Conservation (phyloP, 2,329 filamentous ascomycete genomes). For the Nemania diffusa region DNA sequence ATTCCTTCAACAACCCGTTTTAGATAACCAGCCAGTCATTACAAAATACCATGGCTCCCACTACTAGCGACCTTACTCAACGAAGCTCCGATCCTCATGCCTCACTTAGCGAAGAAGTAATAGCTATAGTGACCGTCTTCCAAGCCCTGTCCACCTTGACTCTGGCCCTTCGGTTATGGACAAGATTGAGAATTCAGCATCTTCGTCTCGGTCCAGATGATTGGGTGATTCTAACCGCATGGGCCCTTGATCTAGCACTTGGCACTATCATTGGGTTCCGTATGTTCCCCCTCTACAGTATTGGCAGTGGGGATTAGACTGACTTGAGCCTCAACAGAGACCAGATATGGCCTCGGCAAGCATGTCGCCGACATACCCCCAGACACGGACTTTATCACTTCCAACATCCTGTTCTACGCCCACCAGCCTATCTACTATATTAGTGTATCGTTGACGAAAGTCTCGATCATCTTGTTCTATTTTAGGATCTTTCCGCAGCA, state of each 20-base stretch:
- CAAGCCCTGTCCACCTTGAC: conserved; percentile 1
- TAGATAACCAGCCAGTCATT: neutral
- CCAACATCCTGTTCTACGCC: conserved; percentile 17
- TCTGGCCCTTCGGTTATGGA: conserved; percentile 14
- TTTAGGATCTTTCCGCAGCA: conserved; percentile 15
- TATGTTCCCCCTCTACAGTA: neutral
- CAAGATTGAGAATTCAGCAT: conserved; percentile 17
- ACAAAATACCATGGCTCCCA: neutral
- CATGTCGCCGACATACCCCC: conserved; percentile 17
- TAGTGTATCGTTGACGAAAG: conserved; percentile 19
- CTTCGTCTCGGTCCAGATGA: conserved; percentile 10
- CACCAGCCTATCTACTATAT: conserved; percentile 21
- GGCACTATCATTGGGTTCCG: conserved; percentile 9
- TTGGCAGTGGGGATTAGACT: neutral
- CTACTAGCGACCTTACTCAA: neutral
- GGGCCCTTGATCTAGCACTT: neutral
- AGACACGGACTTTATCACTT: conserved; percentile 17
- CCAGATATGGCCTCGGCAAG: conserved; percentile 22
- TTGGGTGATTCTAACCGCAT: conserved; percentile 8
- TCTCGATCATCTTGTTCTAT: conserved; percentile 23
- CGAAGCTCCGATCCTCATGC: neutral
- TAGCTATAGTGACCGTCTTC: conserved; percentile 16
- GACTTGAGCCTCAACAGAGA: conserved; percentile 8
- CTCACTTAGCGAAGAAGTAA: conserved; percentile 14
- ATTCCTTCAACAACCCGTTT: neutral